These are phyloP conservation scores for Neospermospora avenae DNA, from an alignment of 2,329 filamentous ascomycete species.

Conservation along the genomic window DNA sequence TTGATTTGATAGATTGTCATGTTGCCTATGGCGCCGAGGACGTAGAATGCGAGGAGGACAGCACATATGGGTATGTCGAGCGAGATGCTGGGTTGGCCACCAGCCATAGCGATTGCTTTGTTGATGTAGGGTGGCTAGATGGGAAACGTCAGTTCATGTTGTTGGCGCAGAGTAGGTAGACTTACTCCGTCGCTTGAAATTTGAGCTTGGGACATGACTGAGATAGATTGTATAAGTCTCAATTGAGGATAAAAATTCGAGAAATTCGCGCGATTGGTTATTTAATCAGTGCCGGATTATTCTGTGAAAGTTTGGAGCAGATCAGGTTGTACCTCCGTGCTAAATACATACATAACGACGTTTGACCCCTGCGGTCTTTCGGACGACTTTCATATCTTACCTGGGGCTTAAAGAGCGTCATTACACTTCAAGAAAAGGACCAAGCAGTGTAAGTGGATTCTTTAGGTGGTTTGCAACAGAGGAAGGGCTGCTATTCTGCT, in stretches of 20 bases:
- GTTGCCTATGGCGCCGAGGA: slow-evolving; percentile 48
- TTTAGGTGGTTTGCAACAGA: neutral
- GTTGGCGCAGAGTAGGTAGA: neutral
- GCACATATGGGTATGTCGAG: slow-evolving; percentile 62
- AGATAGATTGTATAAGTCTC: neutral
- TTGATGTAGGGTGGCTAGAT: neutral
- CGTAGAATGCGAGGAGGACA: slow-evolving; percentile 59
- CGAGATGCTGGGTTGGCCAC: slow-evolving; percentile 43
- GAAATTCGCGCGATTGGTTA: too few species aligned
- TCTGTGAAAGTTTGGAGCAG: too few species aligned
- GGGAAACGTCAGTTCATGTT: neutral
- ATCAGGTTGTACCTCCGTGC: too few species aligned
- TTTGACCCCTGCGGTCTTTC: too few species aligned
- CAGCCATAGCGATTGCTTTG: neutral
- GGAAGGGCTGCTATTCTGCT: neutral
- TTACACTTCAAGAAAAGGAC: neutral
- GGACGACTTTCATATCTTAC: too few species aligned
- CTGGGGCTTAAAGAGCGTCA: neutral
- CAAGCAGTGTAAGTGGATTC: neutral
- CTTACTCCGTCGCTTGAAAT: neutral
- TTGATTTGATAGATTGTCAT: slow-evolving; percentile 54
- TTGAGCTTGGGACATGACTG: neutral
- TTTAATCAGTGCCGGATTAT: too few species aligned
- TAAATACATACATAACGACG: too few species aligned
- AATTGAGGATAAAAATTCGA: neutral